Evolutionary conservation across 2,329 filamentous ascomycete genomes (phyloP).

Genomic region (Colletotrichum gloeosporioides): DNA sequence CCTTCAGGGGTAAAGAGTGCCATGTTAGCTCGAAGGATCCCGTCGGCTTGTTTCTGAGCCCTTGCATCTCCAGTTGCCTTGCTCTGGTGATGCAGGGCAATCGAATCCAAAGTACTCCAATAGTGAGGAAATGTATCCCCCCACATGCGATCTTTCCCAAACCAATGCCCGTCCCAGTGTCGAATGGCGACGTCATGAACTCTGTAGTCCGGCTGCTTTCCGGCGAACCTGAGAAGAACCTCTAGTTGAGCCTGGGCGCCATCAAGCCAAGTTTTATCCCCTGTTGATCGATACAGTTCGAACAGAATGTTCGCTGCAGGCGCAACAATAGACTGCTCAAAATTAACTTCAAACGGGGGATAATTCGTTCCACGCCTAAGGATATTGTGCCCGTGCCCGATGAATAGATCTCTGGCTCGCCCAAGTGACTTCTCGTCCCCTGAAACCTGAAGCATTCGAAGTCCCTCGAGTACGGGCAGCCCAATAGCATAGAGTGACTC

Average conservation of each 20-base stretch:
- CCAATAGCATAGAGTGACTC: conserved; percentile 13
- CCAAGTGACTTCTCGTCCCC: not conserved
- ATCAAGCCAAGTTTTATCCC: conserved; percentile 41
- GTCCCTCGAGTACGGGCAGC: conserved; percentile 6
- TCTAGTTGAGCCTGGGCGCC: not conserved
- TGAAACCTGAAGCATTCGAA: not conserved
- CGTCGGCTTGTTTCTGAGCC: not conserved
- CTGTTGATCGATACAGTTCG: conserved; percentile 51
- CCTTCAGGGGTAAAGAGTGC: conserved; percentile 11
- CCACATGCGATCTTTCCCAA: conserved; percentile 20
- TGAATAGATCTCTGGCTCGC: not conserved
- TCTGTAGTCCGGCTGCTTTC: conserved; percentile 20
- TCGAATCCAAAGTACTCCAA: conserved; percentile 19
- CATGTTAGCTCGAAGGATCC: conserved; percentile 6
- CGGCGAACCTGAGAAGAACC: conserved; percentile 8
- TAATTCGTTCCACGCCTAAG: not conserved
- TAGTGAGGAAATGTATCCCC: conserved; percentile 20
- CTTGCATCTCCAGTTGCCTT: not conserved
- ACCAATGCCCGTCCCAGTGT: conserved; percentile 21
- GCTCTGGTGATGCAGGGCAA: conserved; percentile 11
- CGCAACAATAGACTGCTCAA: conserved; percentile 20
- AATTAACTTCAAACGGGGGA: conserved; percentile 19
- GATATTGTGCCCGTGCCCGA: not conserved
- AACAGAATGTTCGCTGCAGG: conserved; percentile 38
- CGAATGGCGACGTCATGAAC: conserved; percentile 17